Evolutionary conservation across 1,139 yeast species (phyloP), one percentile per base, ranked within the genome.

Genomic region (Yamadazyma triangularis): DNA sequence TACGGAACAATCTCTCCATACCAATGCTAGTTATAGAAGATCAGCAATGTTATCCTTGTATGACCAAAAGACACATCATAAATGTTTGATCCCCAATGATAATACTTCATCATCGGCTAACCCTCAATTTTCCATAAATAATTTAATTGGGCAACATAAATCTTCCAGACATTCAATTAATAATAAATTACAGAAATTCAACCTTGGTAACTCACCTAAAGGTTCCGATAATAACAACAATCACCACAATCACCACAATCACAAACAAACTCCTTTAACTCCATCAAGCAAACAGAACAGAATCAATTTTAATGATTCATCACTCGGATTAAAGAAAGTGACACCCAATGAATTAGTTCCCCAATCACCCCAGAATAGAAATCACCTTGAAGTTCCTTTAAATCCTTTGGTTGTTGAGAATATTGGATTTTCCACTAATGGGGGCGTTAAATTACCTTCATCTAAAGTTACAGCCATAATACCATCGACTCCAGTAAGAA

Each of bases 401-500:
- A 52, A 54, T 16, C 60, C 64, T 1, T 52, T 60, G 5, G 43
- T 48, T 24, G 45, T 51, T 15, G 46, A 44, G 32, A 48, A 38
- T 39, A 50, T 44, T 6, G 80, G 79, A 1, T 74, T 74, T 43
- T 56, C 74, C 3, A 64, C 73, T 12, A 72, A 63, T 43, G 80
- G 80, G 10, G 56, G 61, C 32, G 51, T 74, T 21, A 65, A 60
- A 41, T 54, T 75, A 12, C 79, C 77, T 41, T 64, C 56, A 1
- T 64, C 80, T 16, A 58, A 64, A 35, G 65, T 76, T 13, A 47
- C 53, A 31, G 42, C 52, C 24, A 65, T 77, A 31, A 53, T 77
- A 6, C 88, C 91, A 2, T 74, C 81, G 4, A 79, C 88, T 0
- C 88, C 88, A 0, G 78, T 77, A 2, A 78, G 72, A 48, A 78